Evolutionary conservation across 257 asterid species (phyloP).

Genomic region (Scutellaria minor): DNA sequence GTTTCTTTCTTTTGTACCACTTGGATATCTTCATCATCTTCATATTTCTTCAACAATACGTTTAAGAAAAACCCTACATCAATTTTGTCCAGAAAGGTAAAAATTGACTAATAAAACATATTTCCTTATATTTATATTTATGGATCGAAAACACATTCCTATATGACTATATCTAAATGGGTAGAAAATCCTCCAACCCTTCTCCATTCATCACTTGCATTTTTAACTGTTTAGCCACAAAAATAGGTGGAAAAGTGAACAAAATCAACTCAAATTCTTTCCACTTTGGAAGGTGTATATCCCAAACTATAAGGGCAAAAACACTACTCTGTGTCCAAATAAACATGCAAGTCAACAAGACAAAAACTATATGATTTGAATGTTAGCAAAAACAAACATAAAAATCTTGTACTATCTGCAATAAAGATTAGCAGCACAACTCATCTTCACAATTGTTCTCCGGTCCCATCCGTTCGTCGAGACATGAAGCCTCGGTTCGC

Average conservation of each 20-base stretch:
- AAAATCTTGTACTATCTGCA: neutral
- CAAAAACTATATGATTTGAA: neutral
- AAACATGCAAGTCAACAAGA: neutral
- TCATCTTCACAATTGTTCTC: constrained; percentile 29
- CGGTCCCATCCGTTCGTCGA: constrained; percentile 18
- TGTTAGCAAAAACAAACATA: neutral
- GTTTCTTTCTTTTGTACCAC: no score
- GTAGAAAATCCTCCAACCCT: no score
- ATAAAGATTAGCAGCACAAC: neutral
- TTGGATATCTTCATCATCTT: no score
- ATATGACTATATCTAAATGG: no score
- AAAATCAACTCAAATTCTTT: neutral
- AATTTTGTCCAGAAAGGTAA: no score
- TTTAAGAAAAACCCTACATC: no score
- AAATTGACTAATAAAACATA: no score
- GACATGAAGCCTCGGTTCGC: constrained; percentile 24
- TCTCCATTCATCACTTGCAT: no score
- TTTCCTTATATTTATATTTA: no score
- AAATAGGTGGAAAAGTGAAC: neutral
- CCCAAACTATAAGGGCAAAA: neutral
- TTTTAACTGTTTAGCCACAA: neutral
- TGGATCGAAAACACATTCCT: no score
- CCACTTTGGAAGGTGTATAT: neutral
- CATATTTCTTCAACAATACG: no score
- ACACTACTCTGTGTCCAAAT: no score